Percentiles rank a stretch among this genome's conserved stretches.
phyloP scores from a whole-genome alignment of 768 basidiomycete species.

The Kwoniella sp. region DNA sequence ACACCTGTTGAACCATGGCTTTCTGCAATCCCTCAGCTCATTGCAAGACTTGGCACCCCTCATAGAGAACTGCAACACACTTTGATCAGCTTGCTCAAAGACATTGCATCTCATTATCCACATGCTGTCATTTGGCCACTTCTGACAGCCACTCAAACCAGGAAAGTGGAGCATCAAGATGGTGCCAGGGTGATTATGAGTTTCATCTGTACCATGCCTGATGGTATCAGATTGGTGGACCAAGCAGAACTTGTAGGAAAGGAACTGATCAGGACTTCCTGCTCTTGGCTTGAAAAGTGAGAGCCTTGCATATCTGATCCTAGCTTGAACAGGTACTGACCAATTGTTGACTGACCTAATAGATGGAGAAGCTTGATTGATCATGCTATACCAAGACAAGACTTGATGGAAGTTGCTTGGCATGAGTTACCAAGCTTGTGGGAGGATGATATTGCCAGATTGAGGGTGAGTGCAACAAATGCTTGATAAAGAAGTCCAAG shows the following conservation, averaged over 20 bases:
- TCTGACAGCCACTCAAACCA: conserved; percentile 51
- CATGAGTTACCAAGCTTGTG: conserved; percentile 38
- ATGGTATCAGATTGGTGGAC: conserved; percentile 42
- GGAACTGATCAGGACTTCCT: conserved; percentile 50
- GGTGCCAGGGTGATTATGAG: conserved; percentile 51
- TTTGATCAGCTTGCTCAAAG: conserved; percentile 46
- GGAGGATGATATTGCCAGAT: conserved; percentile 38
- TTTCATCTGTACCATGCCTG: conserved; percentile 48
- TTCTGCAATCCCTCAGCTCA: conserved; percentile 53
- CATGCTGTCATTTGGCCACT: conserved; percentile 56
- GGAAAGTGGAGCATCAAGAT: conserved; percentile 44
- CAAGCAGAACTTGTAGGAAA: conserved; percentile 51
- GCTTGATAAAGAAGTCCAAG: no score
- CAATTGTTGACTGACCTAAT: conserved; percentile 3
- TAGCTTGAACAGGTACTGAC: not conserved
- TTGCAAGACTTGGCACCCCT: conserved; percentile 51
- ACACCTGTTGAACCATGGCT: conserved; percentile 47
- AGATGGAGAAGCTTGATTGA: conserved; percentile 49
- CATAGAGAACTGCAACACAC: conserved; percentile 42
- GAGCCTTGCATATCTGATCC: no score
- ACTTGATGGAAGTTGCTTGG: conserved; percentile 49
- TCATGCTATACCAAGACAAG: conserved; percentile 40
- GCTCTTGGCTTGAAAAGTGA: conserved; percentile 49
- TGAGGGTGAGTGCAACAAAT: conserved; percentile 26
- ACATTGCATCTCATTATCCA: conserved; percentile 47